phyloP scores from a whole-genome alignment of 129 eudicot species.

The sunflower (Helianthus annuus) region DNA sequence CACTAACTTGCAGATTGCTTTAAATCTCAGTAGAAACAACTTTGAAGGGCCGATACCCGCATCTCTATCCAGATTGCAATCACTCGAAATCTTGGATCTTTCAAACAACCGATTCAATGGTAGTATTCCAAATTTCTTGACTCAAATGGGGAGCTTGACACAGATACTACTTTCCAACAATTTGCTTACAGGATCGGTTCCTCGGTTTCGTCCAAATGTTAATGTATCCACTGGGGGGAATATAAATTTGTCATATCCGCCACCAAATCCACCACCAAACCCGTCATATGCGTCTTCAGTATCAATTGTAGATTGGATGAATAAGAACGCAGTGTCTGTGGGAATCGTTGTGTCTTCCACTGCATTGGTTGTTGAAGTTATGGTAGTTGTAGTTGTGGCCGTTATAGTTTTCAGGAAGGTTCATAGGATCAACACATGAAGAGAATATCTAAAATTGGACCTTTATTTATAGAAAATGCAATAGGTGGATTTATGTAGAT shows the following conservation, averaged over 20 bases:
- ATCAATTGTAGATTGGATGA: background rate
- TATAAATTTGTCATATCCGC: slow-evolving; percentile 11
- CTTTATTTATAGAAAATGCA: no score
- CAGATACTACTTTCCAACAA: slow-evolving; percentile 50
- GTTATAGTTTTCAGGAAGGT: no score
- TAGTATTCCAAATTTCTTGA: slow-evolving; percentile 45
- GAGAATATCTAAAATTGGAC: no score
- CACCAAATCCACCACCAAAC: slow-evolving; percentile 7
- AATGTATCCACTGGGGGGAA: slow-evolving; percentile 40
- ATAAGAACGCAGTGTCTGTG: slow-evolving; percentile 6
- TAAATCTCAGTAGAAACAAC: slow-evolving; percentile 73
- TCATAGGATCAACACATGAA: no score
- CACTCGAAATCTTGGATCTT: slow-evolving; percentile 77
- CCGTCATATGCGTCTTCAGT: no score
- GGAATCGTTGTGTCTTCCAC: slow-evolving; percentile 47
- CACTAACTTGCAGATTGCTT: slow-evolving; percentile 48
- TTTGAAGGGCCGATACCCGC: slow-evolving; percentile 58
- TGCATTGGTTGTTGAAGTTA: no score
- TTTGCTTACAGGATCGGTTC: slow-evolving; percentile 56
- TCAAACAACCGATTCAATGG: slow-evolving; percentile 72
- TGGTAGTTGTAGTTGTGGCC: no score
- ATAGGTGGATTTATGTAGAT: no score
- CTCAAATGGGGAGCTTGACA: slow-evolving; percentile 43
- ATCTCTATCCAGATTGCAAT: slow-evolving; percentile 29
- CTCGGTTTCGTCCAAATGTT: slow-evolving; percentile 38